Conservation (phyloP, 1,284 basidiomycete species). For the Kwoniella shivajii region DNA sequence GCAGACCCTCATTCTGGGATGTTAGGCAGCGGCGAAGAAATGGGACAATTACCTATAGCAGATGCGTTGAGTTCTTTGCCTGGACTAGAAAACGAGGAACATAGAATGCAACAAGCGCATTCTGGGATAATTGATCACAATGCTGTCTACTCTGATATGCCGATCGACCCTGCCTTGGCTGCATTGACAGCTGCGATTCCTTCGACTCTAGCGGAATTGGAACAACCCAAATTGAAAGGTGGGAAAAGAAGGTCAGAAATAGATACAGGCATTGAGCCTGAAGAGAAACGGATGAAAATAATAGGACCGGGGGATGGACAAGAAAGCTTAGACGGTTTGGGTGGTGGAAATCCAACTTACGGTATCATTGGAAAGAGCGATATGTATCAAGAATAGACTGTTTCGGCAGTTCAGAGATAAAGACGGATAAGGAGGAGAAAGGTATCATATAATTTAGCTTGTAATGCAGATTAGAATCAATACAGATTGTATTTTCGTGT, state of each 20-base stretch:
- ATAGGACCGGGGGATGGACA: no score
- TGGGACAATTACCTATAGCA: slow-evolving; percentile 4
- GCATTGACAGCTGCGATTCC: slow-evolving; percentile 19
- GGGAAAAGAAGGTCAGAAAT: slow-evolving; percentile 10
- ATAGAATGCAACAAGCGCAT: neutral
- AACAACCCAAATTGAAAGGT: slow-evolving; percentile 6
- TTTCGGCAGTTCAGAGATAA: no score
- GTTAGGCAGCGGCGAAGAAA: neutral
- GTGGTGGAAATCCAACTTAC: no score
- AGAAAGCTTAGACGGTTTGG: no score
- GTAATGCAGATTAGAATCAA: no score
- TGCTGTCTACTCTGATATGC: slow-evolving; percentile 8
- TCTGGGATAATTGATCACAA: slow-evolving; percentile 1
- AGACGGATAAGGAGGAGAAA: no score
- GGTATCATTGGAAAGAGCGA: no score
- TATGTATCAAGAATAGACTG: no score
- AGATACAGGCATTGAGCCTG: no score
- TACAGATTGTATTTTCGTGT: no score
- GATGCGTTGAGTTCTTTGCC: slow-evolving; percentile 4
- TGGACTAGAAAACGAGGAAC: neutral
- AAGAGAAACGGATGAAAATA: no score
- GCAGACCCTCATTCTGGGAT: neutral
- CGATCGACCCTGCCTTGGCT: slow-evolving; percentile 33
- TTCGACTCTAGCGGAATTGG: slow-evolving; percentile 19
- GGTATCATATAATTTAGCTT: no score